Evolutionary conservation across 225 moss, liverwort and hornwort species (phyloP).

Genomic region (Straminergon stramineum): DNA sequence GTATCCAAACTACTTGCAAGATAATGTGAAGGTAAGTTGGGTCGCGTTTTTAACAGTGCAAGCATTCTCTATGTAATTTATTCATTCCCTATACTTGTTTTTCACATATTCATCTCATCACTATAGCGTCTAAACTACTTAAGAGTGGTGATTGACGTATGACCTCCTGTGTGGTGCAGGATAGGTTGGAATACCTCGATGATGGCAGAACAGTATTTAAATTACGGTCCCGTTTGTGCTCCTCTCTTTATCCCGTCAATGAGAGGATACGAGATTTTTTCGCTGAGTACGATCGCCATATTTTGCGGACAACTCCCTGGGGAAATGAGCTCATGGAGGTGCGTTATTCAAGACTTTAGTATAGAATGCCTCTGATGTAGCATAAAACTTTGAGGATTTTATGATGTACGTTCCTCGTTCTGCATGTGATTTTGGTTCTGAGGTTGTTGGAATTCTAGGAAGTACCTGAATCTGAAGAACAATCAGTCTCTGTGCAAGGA

Average conservation of each 20-base stretch:
- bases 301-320: conserved; percentile 92
- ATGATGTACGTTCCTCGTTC: background rate
- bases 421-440: background rate
- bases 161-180: conserved; percentile 38
- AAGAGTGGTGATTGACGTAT: background rate
- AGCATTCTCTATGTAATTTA: background rate
- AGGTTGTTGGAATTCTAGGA: background rate
- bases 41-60: background rate
- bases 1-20: conserved; percentile 93
- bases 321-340: conserved; percentile 99
- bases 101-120: background rate
- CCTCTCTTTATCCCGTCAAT: conserved; percentile 95
- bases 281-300: conserved; percentile 86
- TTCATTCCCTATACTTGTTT: background rate
- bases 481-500: background rate
- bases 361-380: background rate
- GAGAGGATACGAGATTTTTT: conserved; percentile 96
- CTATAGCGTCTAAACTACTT: background rate
- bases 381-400: background rate
- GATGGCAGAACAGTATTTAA: conserved; percentile 87
- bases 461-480: background rate
- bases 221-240: conserved; percentile 84
- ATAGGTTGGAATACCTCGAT: conserved; percentile 93
- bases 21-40: conserved; percentile 69
- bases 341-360: background rate